Percentiles rank a stretch among this genome's conserved stretches.
Evolutionary conservation across 2,329 filamentous ascomycete genomes (phyloP).

Genomic region (Fusarium abutilonis): DNA sequence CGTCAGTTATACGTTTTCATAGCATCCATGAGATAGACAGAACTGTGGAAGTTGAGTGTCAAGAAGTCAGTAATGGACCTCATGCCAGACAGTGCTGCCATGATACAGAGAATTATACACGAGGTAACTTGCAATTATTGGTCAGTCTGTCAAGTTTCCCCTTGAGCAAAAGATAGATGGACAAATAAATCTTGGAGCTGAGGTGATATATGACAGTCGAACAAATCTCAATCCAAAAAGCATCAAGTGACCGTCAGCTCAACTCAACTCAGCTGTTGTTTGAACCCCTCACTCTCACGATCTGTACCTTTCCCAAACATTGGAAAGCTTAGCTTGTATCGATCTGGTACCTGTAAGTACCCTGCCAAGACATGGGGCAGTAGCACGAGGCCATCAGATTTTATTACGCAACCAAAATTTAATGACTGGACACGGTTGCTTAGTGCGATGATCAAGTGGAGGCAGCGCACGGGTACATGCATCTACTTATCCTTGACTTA

Average conservation of each 20-base stretch:
- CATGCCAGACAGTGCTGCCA: not conserved
- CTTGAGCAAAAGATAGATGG: not conserved
- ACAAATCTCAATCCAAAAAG: slow-evolving; percentile 2
- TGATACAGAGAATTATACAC: too few species aligned
- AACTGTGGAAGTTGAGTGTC: not conserved
- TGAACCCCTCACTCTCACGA: slow-evolving; percentile 1
- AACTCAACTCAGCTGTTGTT: not conserved
- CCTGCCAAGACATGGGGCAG: slow-evolving; percentile 38
- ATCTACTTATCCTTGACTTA: slow-evolving; percentile 31
- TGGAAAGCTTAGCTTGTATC: slow-evolving; percentile 27
- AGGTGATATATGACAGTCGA: slow-evolving; percentile 9
- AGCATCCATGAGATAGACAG: not conserved
- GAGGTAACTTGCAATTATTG: slow-evolving; percentile 1
- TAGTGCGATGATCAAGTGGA: slow-evolving; percentile 27
- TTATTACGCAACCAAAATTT: slow-evolving; percentile 34
- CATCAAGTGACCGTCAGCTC: slow-evolving; percentile 12
- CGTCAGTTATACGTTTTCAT: not conserved
- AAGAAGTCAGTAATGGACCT: not conserved
- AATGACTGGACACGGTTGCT: slow-evolving; percentile 23
- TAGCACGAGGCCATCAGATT: slow-evolving; percentile 36
- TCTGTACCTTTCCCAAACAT: slow-evolving; percentile 1
- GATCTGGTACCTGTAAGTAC: slow-evolving; percentile 32
- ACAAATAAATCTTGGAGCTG: not conserved
- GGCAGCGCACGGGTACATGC: slow-evolving; percentile 30
- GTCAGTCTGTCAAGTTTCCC: not conserved